Conservation (phyloP, 257 asterid species). For the Solanum raphanifolium region DNA sequence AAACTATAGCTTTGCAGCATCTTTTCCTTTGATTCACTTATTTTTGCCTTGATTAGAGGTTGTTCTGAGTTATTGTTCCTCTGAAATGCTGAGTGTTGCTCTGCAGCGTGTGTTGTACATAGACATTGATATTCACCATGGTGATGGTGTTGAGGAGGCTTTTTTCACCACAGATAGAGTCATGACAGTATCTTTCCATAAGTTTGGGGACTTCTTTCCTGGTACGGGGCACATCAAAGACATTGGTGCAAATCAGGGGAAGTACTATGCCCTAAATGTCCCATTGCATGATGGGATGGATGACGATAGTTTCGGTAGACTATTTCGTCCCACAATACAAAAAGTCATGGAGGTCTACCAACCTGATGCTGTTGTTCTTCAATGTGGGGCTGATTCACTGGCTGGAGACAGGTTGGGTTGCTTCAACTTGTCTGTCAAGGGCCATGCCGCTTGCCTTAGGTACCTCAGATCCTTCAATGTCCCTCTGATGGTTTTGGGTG, state of each 20-base stretch:
- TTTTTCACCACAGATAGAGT: slow-evolving; percentile 57
- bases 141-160: slow-evolving; percentile 71
- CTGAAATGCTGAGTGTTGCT: slow-evolving; percentile 12
- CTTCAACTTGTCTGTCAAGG: slow-evolving; percentile 55
- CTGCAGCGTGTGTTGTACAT: slow-evolving; percentile 53
- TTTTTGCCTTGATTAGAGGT: background rate
- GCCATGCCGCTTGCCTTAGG: slow-evolving; percentile 61
- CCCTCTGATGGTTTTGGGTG: slow-evolving; percentile 65
- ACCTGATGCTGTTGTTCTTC: slow-evolving; percentile 65
- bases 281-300: slow-evolving; percentile 54
- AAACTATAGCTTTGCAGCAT: background rate
- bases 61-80: background rate
- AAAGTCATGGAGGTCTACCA: slow-evolving; percentile 59
- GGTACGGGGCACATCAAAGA: slow-evolving; percentile 58
- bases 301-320: slow-evolving; percentile 32
- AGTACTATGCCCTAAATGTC: slow-evolving; percentile 48
- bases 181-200: slow-evolving; percentile 65
- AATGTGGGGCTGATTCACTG: slow-evolving; percentile 62
- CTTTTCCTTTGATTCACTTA: background rate
- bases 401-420: slow-evolving; percentile 63
- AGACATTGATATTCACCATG: slow-evolving; percentile 61
- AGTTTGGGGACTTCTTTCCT: slow-evolving; percentile 54
- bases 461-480: slow-evolving; percentile 57
- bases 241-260: slow-evolving; percentile 34
- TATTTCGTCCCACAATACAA: slow-evolving; percentile 45